phyloP scores from a whole-genome alignment of 2,329 filamentous ascomycete genomes.

The Hymenoscyphus infarciens region DNA sequence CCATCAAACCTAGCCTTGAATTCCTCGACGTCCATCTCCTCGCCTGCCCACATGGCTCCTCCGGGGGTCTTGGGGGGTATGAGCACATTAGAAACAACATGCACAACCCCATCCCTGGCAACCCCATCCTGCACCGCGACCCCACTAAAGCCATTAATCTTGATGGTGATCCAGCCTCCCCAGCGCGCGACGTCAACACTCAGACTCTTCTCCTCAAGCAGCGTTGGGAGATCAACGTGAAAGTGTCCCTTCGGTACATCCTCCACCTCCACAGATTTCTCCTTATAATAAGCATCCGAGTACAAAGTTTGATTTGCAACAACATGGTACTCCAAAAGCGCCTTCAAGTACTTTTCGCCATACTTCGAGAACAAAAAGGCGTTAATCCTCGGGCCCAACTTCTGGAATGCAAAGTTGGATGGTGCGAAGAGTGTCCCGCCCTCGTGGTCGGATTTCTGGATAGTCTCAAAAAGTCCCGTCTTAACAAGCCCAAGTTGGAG shows the following conservation, averaged over 20 bases:
- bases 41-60: constrained; percentile 39
- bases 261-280: constrained; percentile 33
- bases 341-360: constrained; percentile 72
- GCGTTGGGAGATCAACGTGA: constrained; percentile 69
- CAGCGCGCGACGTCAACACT: constrained; percentile 68
- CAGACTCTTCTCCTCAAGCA: constrained; percentile 63
- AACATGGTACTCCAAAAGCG: constrained; percentile 75
- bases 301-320: constrained; percentile 74
- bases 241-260: constrained; percentile 39
- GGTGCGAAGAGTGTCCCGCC: constrained; percentile 81
- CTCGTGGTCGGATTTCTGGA: constrained; percentile 50
- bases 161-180: constrained; percentile 66
- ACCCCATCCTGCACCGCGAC: constrained; percentile 68
- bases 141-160: constrained; percentile 68
- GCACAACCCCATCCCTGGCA: constrained; percentile 77
- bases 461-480: constrained; percentile 63
- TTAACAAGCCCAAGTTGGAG: constrained; percentile 70
- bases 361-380: constrained; percentile 80
- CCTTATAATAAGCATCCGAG: constrained; percentile 73
- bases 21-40: constrained; percentile 56
- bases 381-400: constrained; percentile 69
- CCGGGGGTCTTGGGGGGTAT: constrained; percentile 60
- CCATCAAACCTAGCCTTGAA: constrained; percentile 43
- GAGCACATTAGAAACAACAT: constrained; percentile 68
- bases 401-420: constrained; percentile 73